Conservation (phyloP, 2,329 filamentous ascomycete genomes). For the Aspergillus cejpii region DNA sequence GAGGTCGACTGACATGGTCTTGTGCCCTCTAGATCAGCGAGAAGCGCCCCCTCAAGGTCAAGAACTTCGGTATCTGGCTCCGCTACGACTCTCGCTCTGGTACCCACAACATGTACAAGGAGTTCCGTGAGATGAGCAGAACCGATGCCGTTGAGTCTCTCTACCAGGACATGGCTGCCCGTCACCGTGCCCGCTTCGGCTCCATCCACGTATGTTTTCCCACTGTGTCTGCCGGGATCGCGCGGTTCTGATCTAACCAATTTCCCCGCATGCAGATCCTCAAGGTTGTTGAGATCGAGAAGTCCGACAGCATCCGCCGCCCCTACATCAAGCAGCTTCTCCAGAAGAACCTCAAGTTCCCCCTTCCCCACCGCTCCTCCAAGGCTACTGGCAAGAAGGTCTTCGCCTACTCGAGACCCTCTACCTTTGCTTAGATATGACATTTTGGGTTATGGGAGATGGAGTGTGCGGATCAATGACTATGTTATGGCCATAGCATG, state of each 20-base stretch:
- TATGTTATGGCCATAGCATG: slow-evolving; percentile 40
- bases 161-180: slow-evolving; percentile 99
- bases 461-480: slow-evolving; percentile 40
- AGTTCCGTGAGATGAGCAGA: slow-evolving; percentile 98
- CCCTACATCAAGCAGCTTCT: slow-evolving; percentile 99
- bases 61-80: slow-evolving; percentile 99
- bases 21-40: slow-evolving; percentile 67
- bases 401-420: slow-evolving; percentile 86
- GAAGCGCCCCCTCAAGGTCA: slow-evolving; percentile 99
- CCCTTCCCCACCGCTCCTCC: slow-evolving; percentile 90
- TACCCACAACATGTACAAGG: slow-evolving; percentile 99
- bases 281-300: slow-evolving; percentile 95
- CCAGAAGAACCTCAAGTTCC: slow-evolving; percentile 93
- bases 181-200: slow-evolving; percentile 96
- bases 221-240: background rate
- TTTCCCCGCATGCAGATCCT: slow-evolving; percentile 62
- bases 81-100: slow-evolving; percentile 99
- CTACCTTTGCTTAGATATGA: slow-evolving; percentile 86
- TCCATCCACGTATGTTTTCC: slow-evolving; percentile 81
- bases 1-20: slow-evolving; percentile 10
- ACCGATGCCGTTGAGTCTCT: slow-evolving; percentile 91
- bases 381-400: slow-evolving; percentile 80
- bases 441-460: slow-evolving; percentile 29
- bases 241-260: slow-evolving; percentile 2
- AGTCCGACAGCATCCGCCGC: slow-evolving; percentile 88